Conservation (phyloP, 2,329 filamentous ascomycete genomes). For the Colletotrichum lentis region DNA sequence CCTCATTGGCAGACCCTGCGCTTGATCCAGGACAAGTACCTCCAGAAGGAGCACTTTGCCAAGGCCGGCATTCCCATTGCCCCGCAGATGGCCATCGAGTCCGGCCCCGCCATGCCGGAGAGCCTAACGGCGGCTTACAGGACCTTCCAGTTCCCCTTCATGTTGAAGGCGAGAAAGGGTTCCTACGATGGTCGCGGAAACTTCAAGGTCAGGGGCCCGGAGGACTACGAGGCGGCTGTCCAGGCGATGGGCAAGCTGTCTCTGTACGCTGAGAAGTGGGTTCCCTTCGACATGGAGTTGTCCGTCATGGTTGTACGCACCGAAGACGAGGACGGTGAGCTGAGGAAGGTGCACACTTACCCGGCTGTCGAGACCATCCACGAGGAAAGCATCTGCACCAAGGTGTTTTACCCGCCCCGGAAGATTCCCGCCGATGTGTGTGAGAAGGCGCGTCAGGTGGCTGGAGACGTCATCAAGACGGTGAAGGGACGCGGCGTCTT, state of each 20-base stretch:
- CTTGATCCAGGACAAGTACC: constrained; percentile 92
- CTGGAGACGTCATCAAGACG: constrained; percentile 77
- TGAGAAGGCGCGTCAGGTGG: constrained; percentile 76
- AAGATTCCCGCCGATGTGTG: constrained; percentile 68
- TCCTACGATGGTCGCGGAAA: constrained; percentile 90
- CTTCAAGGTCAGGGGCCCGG: constrained; percentile 57
- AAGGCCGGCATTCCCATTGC: constrained; percentile 76
- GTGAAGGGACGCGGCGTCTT: constrained; percentile 93
- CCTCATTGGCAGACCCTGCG: constrained; percentile 87
- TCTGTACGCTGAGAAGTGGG: constrained; percentile 90
- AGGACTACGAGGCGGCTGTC: constrained; percentile 68
- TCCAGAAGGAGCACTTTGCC: constrained; percentile 83
- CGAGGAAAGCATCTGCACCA: constrained; percentile 93
- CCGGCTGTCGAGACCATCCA: constrained; percentile 94
- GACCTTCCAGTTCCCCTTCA: constrained; percentile 81
- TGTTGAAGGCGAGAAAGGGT: constrained; percentile 90
- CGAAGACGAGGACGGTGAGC: constrained; percentile 67
- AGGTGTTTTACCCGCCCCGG: constrained; percentile 86
- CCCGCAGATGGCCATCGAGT: constrained; percentile 70
- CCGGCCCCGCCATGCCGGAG: constrained; percentile 60
- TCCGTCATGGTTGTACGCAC: constrained; percentile 96
- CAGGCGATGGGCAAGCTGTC: constrained; percentile 73
- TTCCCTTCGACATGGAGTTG: constrained; percentile 84
- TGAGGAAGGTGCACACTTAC: constrained; percentile 71
- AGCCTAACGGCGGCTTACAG: constrained; percentile 71